Conservation (phyloP, 2,329 filamentous ascomycete genomes). For the Basipetospora chlamydospora region DNA sequence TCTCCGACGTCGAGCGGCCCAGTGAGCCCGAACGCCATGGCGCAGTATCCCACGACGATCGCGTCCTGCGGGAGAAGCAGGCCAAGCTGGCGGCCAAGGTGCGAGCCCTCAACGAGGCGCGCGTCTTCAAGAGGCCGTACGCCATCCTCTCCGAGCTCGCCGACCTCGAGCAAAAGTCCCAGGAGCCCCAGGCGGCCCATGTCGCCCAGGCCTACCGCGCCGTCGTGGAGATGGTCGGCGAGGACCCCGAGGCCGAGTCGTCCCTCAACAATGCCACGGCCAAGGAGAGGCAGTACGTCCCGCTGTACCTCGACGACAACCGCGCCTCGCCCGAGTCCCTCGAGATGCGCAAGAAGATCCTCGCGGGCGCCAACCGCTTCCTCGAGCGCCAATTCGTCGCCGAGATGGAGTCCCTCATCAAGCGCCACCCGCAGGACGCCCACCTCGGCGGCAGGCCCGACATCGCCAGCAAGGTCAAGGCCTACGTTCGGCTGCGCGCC, state of each 20-base stretch:
- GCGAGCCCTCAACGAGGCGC: constrained; percentile 59
- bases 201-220: constrained; percentile 73
- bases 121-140: constrained; percentile 51
- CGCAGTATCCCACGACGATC: constrained; percentile 49
- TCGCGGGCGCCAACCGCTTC: constrained; percentile 64
- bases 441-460: constrained; percentile 81
- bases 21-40: constrained; percentile 26
- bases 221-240: constrained; percentile 63
- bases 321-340: constrained; percentile 48
- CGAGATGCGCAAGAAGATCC: constrained; percentile 61
- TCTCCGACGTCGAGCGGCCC: constrained; percentile 52
- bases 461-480: constrained; percentile 78
- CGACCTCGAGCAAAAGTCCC: constrained; percentile 54
- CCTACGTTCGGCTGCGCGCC: constrained; percentile 72
- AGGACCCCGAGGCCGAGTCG: constrained; percentile 46
- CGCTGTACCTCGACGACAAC: constrained; percentile 63
- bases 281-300: constrained; percentile 61
- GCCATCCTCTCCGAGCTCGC: constrained; percentile 65
- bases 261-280: constrained; percentile 48
- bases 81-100: constrained; percentile 66
- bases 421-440: constrained; percentile 75
- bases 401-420: constrained; percentile 63
- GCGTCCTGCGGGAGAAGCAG: constrained; percentile 73
- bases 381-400: constrained; percentile 70
- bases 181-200: constrained; percentile 57